phyloP scores from a whole-genome alignment of 192 early-diverging fungal species.

The Entomortierella beljakovae region DNA sequence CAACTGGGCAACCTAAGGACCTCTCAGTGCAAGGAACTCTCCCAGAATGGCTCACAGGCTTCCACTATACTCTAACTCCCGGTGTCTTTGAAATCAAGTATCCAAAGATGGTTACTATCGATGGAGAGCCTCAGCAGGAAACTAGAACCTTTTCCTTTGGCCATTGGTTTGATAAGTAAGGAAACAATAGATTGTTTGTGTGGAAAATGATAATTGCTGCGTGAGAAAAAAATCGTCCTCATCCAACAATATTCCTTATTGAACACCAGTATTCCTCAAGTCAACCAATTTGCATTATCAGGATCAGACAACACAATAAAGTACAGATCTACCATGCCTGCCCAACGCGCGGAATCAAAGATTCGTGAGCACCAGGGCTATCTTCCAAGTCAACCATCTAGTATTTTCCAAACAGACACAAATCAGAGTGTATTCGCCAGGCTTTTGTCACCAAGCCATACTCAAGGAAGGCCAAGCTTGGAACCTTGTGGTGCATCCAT shows the following conservation, averaged over 20 bases:
- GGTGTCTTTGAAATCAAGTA: constrained; percentile 76
- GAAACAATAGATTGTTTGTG: neutral
- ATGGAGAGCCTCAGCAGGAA: constrained; percentile 72
- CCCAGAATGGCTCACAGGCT: constrained; percentile 75
- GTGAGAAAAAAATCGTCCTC: too few relatives aligned
- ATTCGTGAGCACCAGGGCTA: constrained; percentile 80
- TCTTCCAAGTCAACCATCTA: constrained; percentile 71
- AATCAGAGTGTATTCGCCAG: constrained; percentile 77
- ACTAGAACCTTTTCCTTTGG: constrained; percentile 75
- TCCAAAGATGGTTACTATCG: constrained; percentile 63
- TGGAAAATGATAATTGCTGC: too few relatives aligned
- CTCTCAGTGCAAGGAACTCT: constrained; percentile 67
- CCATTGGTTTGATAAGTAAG: constrained; percentile 79
- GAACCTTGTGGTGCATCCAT: constrained; percentile 77
- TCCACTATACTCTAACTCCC: constrained; percentile 74
- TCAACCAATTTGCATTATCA: constrained; percentile 76
- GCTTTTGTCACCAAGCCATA: constrained; percentile 68
- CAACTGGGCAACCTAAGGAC: constrained; percentile 54
- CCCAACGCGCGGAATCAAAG: constrained; percentile 69
- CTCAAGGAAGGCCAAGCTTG: constrained; percentile 69
- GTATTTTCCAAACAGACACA: constrained; percentile 72
- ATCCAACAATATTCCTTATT: neutral
- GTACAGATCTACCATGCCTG: constrained; percentile 71
- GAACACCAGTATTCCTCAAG: constrained; percentile 66
- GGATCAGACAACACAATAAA: constrained; percentile 64